These are phyloP conservation scores for Globisporangium abappressorium DNA, from an alignment of 352 stramenopile species.

Conservation along the genomic window DNA sequence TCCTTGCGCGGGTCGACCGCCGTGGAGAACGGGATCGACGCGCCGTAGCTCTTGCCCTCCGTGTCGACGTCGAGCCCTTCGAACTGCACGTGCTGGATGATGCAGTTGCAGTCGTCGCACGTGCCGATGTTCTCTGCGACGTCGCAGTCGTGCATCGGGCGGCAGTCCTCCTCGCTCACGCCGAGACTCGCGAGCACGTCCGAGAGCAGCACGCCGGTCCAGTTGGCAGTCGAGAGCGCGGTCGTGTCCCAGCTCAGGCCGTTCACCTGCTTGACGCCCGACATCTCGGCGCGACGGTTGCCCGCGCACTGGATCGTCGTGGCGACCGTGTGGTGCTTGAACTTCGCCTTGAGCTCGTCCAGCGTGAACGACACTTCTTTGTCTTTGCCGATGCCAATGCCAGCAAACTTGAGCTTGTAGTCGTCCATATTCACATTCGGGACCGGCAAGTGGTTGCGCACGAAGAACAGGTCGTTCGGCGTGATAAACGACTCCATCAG, in stretches of 20 bases:
- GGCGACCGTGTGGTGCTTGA: conserved; percentile 89
- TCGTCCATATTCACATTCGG: conserved; percentile 75
- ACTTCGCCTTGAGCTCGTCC: conserved; percentile 92
- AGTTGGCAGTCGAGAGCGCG: conserved; percentile 94
- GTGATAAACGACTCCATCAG: conserved; percentile 95
- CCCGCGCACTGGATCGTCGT: conserved; percentile 97
- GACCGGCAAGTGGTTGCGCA: conserved; percentile 97
- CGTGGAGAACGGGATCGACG: conserved; percentile 92
- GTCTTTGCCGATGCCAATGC: conserved; percentile 48
- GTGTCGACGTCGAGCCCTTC: conserved; percentile 77
- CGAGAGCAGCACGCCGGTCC: conserved; percentile 91
- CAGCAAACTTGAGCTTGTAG: conserved; percentile 67
- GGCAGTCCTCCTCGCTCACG: conserved; percentile 73
- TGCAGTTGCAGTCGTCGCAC: conserved; percentile 54
- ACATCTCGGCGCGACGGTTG: conserved; percentile 95
- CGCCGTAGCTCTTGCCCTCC: conserved; percentile 83
- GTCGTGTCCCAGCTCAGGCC: conserved; percentile 83
- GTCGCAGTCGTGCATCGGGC: conserved; percentile 45
- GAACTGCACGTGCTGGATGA: conserved; percentile 87
- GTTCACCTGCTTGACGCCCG: conserved; percentile 88
- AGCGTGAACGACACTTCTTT: conserved; percentile 48
- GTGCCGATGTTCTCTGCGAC: conserved; percentile 52
- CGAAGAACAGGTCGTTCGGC: conserved; percentile 96
- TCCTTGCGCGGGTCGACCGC: conserved; percentile 94
- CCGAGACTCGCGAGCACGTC: conserved; percentile 91